Base-by-base conservation (phyloP, 176 grass and related monocot species). In the Bonia amplexicaulis region DNA sequence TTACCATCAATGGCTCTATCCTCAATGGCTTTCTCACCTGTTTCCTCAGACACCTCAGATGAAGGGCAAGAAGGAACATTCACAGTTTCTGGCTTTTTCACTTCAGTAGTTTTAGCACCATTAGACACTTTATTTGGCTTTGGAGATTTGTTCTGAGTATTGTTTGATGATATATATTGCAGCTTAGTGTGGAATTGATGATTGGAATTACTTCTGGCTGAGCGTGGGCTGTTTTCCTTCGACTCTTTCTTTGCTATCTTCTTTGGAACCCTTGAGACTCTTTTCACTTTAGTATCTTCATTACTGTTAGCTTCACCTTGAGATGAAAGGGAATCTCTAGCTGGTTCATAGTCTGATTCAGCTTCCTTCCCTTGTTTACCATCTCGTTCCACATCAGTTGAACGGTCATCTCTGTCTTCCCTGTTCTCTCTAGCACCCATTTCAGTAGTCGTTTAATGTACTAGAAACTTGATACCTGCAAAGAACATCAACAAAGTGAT, bases 201-300 rank as follows among this genome's bases (percentile, higher is more conserved):
- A 79, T 58, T 84, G 16, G 88, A 82, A 73, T 60, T 83, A 69
- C 27, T 81, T 88, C 90, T 92, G 77, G 90, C 58, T 6, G 79
- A 52, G 23, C 88, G 85, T 74, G 86, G 65, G 63, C 69, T 84
- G 53, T 84, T 91, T 58, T 88, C 86, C 17, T 81, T 87, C 23
- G 70, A 83, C 51, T 96, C 96, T 40, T 92, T 96, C 76, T 89
- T 96, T 9, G 45, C 27, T 69, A 99, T 67, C 72, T 89, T 99
- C 80, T 94, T 99, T n/a, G 96, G 96, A 84, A 99, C 93, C 80
- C 96, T 95, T 59, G 96, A 92, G 42, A 79, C 58, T 78, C 89
- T 87, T 84, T 95, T 98, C 31, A 39, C 69, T 71, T 88, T 93
- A 78, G 53, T 88, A 80, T 90, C 84, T 77, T 95, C 95, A 58